A percentile compares a stretch with the other conserved stretches of the same genome.
These are phyloP conservation scores for Clonostachys sp. DNA, from an alignment of 2,329 filamentous ascomycete species.

Conservation along the genomic window DNA sequence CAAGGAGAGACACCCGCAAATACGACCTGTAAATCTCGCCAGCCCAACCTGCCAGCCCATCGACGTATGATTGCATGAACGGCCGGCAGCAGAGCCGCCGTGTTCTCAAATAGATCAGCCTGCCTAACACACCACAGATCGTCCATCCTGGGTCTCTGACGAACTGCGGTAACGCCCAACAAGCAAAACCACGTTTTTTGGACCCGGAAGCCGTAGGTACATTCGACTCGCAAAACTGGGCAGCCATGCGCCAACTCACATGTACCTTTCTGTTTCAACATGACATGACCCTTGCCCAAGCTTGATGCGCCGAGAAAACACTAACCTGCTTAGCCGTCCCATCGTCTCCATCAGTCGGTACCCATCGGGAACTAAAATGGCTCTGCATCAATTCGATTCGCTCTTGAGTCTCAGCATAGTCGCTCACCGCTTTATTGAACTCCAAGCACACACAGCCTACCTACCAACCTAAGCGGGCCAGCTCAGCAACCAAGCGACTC, in stretches of 20 bases:
- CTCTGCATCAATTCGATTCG: conserved; percentile 1
- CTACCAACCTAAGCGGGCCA: not conserved
- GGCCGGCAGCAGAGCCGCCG: too few relatives aligned
- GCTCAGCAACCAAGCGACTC: not conserved
- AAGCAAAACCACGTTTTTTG: too few relatives aligned
- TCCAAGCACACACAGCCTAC: not conserved
- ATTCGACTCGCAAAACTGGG: conserved; percentile 24
- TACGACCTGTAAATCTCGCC: too few relatives aligned
- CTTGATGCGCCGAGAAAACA: not conserved
- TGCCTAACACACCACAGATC: not conserved
- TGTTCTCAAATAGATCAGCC: not conserved
- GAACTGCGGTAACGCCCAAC: conserved; percentile 1
- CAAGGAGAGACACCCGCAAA: too few relatives aligned
- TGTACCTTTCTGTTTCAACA: conserved; percentile 8
- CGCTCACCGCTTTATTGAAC: conserved; percentile 2
- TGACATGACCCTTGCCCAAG: not conserved
- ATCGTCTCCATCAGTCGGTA: conserved; percentile 1
- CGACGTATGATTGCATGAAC: too few relatives aligned
- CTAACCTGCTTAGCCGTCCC: not conserved
- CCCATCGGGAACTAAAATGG: conserved; percentile 1
- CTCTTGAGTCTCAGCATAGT: not conserved
- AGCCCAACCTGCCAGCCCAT: too few relatives aligned
- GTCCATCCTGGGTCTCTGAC: too few relatives aligned
- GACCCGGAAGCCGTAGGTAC: not conserved
- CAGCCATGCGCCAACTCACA: conserved; percentile 25